Conservation (phyloP, 139 green algal species). For the Desmodesmus armatus region DNA sequence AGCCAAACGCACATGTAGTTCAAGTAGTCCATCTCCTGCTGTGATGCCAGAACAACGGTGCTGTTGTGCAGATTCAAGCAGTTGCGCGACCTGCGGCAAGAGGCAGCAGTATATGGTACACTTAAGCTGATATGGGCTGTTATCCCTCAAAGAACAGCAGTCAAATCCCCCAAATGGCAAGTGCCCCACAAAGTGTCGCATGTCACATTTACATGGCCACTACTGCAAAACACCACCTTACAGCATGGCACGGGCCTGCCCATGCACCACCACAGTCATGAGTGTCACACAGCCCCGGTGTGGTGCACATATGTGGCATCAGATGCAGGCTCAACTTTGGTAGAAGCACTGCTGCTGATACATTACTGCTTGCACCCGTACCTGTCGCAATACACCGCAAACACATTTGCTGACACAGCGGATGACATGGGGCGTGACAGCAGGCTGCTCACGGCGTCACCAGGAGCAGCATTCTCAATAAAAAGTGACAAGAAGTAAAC, state of each 20-base stretch:
- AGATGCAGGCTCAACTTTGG: not conserved
- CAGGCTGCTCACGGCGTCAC: not conserved
- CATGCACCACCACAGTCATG: not conserved
- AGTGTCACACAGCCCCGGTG: not conserved
- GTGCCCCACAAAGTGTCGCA: no score
- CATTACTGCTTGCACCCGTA: not conserved
- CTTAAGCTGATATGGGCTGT: no score
- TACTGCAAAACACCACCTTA: not conserved
- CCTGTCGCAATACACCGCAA: constrained; percentile 26
- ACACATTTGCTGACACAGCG: constrained; percentile 16
- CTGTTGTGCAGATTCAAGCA: not conserved
- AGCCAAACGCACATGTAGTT: constrained; percentile 13
- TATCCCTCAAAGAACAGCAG: no score
- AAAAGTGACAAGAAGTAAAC: no score
- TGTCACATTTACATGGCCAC: not conserved
- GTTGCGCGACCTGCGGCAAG: not conserved
- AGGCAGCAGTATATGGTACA: no score
- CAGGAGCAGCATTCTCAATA: constrained; percentile 22
- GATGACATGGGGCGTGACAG: not conserved
- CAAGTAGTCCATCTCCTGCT: not conserved
- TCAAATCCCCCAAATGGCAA: no score
- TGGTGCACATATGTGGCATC: not conserved
- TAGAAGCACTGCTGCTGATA: not conserved
- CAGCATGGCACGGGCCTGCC: not conserved
- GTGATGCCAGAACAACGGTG: not conserved